These are phyloP conservation scores for Candida methanosorbosa DNA, from an alignment of 805 yeast genomes.

Conservation along the genomic window DNA sequence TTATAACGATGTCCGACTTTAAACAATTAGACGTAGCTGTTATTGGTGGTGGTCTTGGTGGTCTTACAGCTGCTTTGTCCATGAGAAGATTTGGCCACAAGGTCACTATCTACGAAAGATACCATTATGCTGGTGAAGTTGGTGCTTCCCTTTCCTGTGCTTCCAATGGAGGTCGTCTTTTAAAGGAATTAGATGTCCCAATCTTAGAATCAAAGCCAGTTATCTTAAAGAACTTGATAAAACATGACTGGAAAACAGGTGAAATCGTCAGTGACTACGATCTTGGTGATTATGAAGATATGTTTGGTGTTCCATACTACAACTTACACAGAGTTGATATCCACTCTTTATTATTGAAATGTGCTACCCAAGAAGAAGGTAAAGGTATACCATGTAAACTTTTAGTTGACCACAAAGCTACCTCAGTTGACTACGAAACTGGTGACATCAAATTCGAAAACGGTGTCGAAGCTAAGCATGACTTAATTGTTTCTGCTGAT, in stretches of 20 bases:
- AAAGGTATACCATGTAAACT: conserved; percentile 17
- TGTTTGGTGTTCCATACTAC: conserved; percentile 21
- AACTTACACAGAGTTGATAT: conserved; percentile 22
- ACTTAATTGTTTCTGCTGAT: conserved; percentile 24
- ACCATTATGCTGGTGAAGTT: conserved; percentile 22
- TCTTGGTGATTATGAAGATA: conserved; percentile 20
- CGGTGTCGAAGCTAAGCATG: conserved; percentile 15
- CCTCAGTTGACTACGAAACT: conserved; percentile 15
- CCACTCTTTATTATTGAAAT: conserved; percentile 13
- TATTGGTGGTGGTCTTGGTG: conserved; percentile 22
- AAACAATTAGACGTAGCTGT: conserved; percentile 11
- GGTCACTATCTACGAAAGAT: conserved; percentile 19
- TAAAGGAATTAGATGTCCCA: conserved; percentile 20
- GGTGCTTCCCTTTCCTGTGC: conserved; percentile 24
- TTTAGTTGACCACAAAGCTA: conserved; percentile 12
- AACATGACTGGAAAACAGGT: conserved; percentile 18
- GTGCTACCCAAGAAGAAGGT: conserved; percentile 12
- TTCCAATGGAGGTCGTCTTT: conserved; percentile 21
- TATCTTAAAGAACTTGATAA: conserved; percentile 15
- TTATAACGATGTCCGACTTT: not conserved
- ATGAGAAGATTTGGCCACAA: conserved; percentile 18
- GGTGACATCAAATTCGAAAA: conserved; percentile 18
- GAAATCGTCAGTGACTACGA: conserved; percentile 14
- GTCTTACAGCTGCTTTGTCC: conserved; percentile 18
- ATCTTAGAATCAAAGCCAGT: conserved; percentile 17